Base-by-base conservation (phyloP, 306 rosid genomes). In the Quercus cerris region DNA sequence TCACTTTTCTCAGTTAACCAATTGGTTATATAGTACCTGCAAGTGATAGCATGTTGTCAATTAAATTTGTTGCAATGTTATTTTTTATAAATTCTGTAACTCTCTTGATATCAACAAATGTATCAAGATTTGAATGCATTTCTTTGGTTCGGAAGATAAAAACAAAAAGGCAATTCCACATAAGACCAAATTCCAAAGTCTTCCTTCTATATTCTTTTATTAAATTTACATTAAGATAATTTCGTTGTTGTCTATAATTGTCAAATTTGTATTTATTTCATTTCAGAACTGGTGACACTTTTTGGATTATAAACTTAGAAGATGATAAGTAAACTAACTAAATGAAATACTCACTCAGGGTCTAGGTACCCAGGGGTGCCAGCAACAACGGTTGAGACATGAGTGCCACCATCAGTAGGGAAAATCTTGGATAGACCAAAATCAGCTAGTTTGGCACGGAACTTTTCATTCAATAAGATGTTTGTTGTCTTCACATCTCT, bases 401-500 rank as follows among this genome's bases (percentile, higher is more conserved):
- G 87, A 2, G 84, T 72, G 46, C 78, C 78, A 20, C 74, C 78
- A 19, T 83, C 84, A 1, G 80, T 18, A 3, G 84, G 57, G 28
- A 86, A 76, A 55, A n/a, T 56, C 71, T 76, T 83, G 41, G 91
- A 87, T 9, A 87, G 69, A n/a, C 81, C 85, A 76, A 88, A 66
- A 77, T 84, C 90, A 71, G 93, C 80, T 20, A 92, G 33, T 77
- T 87, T 87, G 3, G 87, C 91, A 18, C 62, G 80, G 12, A 87
- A 77, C 1, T 81, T 87, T 44, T 85, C 81, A 27, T 73, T 82
- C 27, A 85, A 66, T 70, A 86, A 85, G 69, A 90, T 83, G 72
- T 90, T 90, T 33, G 86, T 19, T 30, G 80, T 22, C 72, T 90
- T 90, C 49, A 88, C 89, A 74, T 88, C 90, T 79, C 89, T 86